phyloP scores from a whole-genome alignment of 2,329 filamentous ascomycete species.

The Neofusicoccum sp. region DNA sequence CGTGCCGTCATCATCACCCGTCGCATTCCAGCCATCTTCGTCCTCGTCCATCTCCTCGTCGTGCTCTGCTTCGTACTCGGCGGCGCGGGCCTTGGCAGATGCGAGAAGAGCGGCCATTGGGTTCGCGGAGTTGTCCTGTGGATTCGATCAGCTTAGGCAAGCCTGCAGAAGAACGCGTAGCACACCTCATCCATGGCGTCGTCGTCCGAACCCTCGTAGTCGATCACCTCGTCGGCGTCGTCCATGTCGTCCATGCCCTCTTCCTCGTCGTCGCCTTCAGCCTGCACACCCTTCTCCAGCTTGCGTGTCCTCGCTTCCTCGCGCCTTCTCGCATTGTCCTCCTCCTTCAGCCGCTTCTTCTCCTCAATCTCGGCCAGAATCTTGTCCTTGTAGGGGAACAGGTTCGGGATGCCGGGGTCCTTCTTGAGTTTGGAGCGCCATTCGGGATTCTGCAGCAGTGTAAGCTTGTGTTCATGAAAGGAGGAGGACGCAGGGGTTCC shows the following conservation, averaged over 20 bases:
- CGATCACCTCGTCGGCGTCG: constrained; percentile 38
- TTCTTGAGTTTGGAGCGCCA: constrained; percentile 96
- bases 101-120: constrained; percentile 90
- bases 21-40: constrained; percentile 51
- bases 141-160: neutral
- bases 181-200: constrained; percentile 56
- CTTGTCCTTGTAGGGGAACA: constrained; percentile 97
- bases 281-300: constrained; percentile 35
- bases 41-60: constrained; percentile 60
- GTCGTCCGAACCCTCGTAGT: constrained; percentile 54
- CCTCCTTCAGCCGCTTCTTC: constrained; percentile 73
- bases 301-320: constrained; percentile 62
- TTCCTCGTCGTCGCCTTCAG: constrained; percentile 51
- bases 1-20: constrained; percentile 46
- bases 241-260: constrained; percentile 44
- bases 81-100: constrained; percentile 75
- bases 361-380: constrained; percentile 94
- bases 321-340: constrained; percentile 65
- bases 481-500: neutral
- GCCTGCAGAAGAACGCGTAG: constrained; percentile 16
- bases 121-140: constrained; percentile 62
- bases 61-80: constrained; percentile 67
- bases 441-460: constrained; percentile 71
- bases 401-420: constrained; percentile 93
- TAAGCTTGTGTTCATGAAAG: constrained; percentile 23